Conservation (phyloP, 371 early-diverging fungal species). For the Mortierella sp. region DNA sequence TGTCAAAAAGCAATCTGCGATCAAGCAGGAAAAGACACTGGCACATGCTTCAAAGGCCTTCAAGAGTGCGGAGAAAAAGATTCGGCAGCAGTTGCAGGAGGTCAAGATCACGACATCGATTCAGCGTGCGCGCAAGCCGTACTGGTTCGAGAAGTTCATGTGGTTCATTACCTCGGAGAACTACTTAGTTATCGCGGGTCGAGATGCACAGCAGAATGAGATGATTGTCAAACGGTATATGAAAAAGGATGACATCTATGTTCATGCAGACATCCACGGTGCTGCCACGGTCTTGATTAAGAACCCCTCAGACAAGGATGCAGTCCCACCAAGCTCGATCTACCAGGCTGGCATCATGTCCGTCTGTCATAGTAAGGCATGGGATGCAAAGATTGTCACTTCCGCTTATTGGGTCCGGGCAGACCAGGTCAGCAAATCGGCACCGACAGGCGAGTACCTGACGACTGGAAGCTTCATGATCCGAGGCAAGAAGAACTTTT, state of each 20-base stretch:
- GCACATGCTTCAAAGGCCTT: slow-evolving; percentile 82
- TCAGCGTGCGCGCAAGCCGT: slow-evolving; percentile 89
- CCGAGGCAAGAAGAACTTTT: slow-evolving; percentile 95
- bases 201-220: slow-evolving; percentile 98
- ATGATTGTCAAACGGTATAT: slow-evolving; percentile 92
- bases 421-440: slow-evolving; percentile 95
- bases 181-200: slow-evolving; percentile 96
- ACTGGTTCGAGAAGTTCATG: slow-evolving; percentile 99
- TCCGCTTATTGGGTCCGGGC: slow-evolving; percentile 97
- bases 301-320: slow-evolving; percentile 76
- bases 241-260: slow-evolving; percentile 88
- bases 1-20: slow-evolving; percentile 80
- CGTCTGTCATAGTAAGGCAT: slow-evolving; percentile 95
- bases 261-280: slow-evolving; percentile 97
- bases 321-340: slow-evolving; percentile 91
- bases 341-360: slow-evolving; percentile 98
- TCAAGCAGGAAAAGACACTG: slow-evolving; percentile 92
- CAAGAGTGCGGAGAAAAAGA: slow-evolving; percentile 92
- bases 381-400: slow-evolving; percentile 98
- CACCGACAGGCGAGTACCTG: slow-evolving; percentile 97
- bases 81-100: slow-evolving; percentile 81
- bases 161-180: slow-evolving; percentile 98
- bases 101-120: slow-evolving; percentile 80
- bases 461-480: slow-evolving; percentile 98
- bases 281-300: slow-evolving; percentile 96